Conservation (phyloP, 768 basidiomycete species). For the Podaxis mareebaensis region DNA sequence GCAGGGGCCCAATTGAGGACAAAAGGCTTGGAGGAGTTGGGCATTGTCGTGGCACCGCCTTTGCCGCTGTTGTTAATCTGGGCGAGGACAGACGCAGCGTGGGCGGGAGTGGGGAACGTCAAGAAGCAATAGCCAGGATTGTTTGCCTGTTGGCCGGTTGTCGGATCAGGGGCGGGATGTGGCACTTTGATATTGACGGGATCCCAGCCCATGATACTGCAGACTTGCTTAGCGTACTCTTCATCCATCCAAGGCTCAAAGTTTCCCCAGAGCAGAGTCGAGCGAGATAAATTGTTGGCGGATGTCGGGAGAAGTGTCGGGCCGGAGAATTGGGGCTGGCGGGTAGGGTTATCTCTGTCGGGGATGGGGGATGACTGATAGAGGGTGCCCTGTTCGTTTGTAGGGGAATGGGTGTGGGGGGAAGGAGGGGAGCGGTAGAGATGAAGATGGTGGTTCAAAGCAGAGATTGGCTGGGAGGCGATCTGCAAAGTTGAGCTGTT, state of each 20-base stretch:
- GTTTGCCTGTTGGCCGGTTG: conserved; percentile 66
- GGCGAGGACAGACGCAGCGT: conserved; percentile 69
- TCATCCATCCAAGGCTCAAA: conserved; percentile 98
- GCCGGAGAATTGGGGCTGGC: conserved; percentile 23
- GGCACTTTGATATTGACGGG: conserved; percentile 74
- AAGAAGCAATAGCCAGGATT: conserved; percentile 90
- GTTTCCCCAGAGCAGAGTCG: conserved; percentile 83
- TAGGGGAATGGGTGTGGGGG: conserved; percentile 22
- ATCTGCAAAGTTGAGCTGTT: conserved; percentile 26
- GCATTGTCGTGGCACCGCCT: conserved; percentile 64
- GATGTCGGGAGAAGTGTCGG: conserved; percentile 23
- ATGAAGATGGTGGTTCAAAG: conserved; percentile 44
- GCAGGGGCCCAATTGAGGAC: conserved; percentile 74
- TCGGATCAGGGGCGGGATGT: conserved; percentile 54
- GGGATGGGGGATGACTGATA: conserved; percentile 27
- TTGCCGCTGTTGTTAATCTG: conserved; percentile 56
- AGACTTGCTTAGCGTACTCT: conserved; percentile 89
- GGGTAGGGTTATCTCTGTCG: conserved; percentile 36
- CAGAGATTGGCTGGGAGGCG: conserved; percentile 37
- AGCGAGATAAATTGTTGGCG: conserved; percentile 38
- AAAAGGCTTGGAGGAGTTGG: conserved; percentile 83
- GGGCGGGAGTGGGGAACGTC: conserved; percentile 73
- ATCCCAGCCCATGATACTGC: conserved; percentile 86
- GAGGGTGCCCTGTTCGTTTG: conserved; percentile 22
- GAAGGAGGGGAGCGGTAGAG: conserved; percentile 36